A percentile compares a stretch with the other conserved stretches of the same genome.
phyloP scores from a whole-genome alignment of 2,329 filamentous ascomycete species.

The Domatiomyces catenatus region DNA sequence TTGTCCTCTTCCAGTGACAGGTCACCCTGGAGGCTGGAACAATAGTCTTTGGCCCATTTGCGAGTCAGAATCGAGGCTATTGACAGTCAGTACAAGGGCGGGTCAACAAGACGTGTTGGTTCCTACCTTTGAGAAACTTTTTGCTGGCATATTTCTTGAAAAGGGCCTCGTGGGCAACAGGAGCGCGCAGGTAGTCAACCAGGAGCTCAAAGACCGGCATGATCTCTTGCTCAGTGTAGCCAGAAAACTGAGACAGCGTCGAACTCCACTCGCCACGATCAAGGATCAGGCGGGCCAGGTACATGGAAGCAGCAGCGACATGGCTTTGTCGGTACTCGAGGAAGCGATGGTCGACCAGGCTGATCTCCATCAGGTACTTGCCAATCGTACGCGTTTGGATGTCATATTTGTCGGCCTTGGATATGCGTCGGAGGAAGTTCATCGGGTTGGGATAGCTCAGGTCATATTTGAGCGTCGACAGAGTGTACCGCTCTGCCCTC shows the following conservation, averaged over 20 bases:
- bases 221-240: constrained; percentile 85
- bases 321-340: constrained; percentile 80
- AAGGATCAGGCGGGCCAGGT: constrained; percentile 76
- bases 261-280: constrained; percentile 84
- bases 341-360: constrained; percentile 85
- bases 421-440: constrained; percentile 98
- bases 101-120: background rate
- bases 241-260: constrained; percentile 77
- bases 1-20: constrained; percentile 9
- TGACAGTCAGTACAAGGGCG: constrained; percentile 15
- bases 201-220: constrained; percentile 83
- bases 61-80: constrained; percentile 79
- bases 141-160: constrained; percentile 99
- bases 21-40: constrained; percentile 9
- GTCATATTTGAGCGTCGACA: constrained; percentile 84
- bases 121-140: constrained; percentile 92
- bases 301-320: constrained; percentile 86
- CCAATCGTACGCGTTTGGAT: constrained; percentile 92
- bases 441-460: constrained; percentile 98
- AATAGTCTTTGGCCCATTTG: constrained; percentile 79
- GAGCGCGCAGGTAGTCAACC: constrained; percentile 88
- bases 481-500: constrained; percentile 88
- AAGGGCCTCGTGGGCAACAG: constrained; percentile 88
- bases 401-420: constrained; percentile 98
- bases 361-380: constrained; percentile 97